Evolutionary conservation across 805 yeast genomes (phyloP), one percentile per base, ranked within the genome.

Genomic region (Candida tammaniensis): DNA sequence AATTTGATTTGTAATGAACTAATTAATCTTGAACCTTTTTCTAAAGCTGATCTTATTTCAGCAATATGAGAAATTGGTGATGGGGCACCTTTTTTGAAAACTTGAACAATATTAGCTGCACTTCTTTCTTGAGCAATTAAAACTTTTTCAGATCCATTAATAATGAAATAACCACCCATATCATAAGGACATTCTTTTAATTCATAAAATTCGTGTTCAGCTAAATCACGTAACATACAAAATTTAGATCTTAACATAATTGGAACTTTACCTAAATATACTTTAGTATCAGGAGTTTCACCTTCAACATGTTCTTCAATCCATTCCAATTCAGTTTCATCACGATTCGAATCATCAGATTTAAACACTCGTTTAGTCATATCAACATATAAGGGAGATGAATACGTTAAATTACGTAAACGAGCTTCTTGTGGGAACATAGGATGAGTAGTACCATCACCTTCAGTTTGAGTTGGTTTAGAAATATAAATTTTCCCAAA

Each of bases 361-460:
- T 80, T 85, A 55, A 86, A 78, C 14, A 93, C 93, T 47, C 84
- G 77, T 63, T 93, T 93, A 51, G 85, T 79, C 85, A 93, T 91
- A 57, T 93, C 98, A 17, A 93, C 96, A 53, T 93, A 93, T 33
- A 93, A 73, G 24, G 98, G 97, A 20, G 97, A 86, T 4, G 97
- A 86, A 59, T 93, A 93, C 0, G 99, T 93, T 65, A 93, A 73
- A 59, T 93, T 93, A 66, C 99, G 81, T 46, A 93, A 73, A 52
- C 99, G 78, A 6, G 98, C 98, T 61, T 93, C 99, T 64, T 94
- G 98, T 8, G 99, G 98, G 56, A 86, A 86, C 81, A 93, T 80
- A 10, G 95, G 94, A 54, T 88, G 91, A n/a, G 98, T 91, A n/a
- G 95, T 88, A 69, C 99, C 99, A 67, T 93, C 99, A 12, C 98